Evolutionary conservation across 768 basidiomycete genomes (phyloP).

Genomic region (Termitomyces sp.): DNA sequence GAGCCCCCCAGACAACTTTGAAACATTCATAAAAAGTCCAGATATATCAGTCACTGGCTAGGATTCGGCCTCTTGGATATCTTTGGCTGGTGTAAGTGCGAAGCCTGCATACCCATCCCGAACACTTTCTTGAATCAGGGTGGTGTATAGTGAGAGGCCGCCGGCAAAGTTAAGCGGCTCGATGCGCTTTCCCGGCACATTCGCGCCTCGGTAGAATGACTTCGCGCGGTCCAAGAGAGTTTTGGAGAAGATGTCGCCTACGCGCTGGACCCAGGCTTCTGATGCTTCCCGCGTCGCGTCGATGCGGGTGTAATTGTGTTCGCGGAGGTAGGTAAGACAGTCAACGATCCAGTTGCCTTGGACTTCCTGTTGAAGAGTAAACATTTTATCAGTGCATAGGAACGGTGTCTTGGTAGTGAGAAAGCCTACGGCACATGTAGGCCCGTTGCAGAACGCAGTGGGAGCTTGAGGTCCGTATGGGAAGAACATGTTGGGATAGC

Average conservation of each 20-base stretch:
- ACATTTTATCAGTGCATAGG: neutral
- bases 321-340: slow-evolving; percentile 18
- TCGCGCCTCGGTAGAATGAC: slow-evolving; percentile 27
- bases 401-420: neutral
- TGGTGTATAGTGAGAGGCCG: slow-evolving; percentile 20
- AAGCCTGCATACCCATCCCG: slow-evolving; percentile 20
- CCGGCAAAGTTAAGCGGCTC: slow-evolving; percentile 24
- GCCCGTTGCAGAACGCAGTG: slow-evolving; percentile 25
- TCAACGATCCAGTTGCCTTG: slow-evolving; percentile 26
- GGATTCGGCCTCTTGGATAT: neutral
- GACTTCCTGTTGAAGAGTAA: slow-evolving; percentile 18
- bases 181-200: slow-evolving; percentile 23
- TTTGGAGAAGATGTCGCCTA: slow-evolving; percentile 14
- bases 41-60: neutral
- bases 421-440: slow-evolving; percentile 21
- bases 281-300: slow-evolving; percentile 16
- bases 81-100: neutral
- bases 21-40: neutral
- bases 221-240: slow-evolving; percentile 19
- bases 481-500: slow-evolving; percentile 28
- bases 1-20: too few relatives aligned
- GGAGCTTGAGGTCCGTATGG: slow-evolving; percentile 26
- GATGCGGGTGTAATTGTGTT: slow-evolving; percentile 14
- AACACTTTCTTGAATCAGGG: slow-evolving; percentile 17
- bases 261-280: slow-evolving; percentile 11